Conservation (phyloP, 495 filamentous ascomycete species). For the Hypoxylon intermedium region DNA sequence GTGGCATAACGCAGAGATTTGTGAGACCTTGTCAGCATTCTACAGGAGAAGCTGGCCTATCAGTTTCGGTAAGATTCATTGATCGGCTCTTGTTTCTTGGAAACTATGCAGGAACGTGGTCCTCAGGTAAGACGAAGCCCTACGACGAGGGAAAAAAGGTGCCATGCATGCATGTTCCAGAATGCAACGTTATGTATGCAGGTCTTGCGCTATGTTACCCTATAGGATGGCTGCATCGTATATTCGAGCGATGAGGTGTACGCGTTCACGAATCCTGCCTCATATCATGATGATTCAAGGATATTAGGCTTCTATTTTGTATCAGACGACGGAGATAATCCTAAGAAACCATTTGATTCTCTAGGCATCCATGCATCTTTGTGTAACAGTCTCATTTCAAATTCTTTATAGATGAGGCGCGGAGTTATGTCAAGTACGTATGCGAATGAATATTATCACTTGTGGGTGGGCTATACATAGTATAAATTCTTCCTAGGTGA, state of each 20-base stretch:
- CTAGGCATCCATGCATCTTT: neutral
- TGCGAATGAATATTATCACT: too few species aligned
- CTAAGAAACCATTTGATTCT: neutral
- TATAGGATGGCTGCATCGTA: constrained; percentile 27
- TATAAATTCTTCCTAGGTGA: too few species aligned
- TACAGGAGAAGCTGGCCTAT: constrained; percentile 11
- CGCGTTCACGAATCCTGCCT: constrained; percentile 8
- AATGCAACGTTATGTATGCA: constrained; percentile 34
- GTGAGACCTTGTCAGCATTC: constrained; percentile 25
- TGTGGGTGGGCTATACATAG: too few species aligned
- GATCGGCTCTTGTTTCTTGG: neutral
- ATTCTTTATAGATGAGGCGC: neutral
- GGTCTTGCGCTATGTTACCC: constrained; percentile 20
- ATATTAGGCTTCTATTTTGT: neutral
- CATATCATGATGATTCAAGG: constrained; percentile 24
- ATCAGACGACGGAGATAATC: neutral
- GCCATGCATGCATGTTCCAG: constrained; percentile 18
- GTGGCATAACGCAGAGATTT: constrained; percentile 29
- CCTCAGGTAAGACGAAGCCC: constrained; percentile 20
- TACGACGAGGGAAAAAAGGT: constrained; percentile 8
- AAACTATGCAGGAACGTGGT: constrained; percentile 28
- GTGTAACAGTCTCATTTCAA: constrained; percentile 6
- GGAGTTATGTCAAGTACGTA: too few species aligned
- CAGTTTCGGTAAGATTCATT: constrained; percentile 2
- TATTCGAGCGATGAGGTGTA: constrained; percentile 23